Evolutionary conservation across 495 filamentous ascomycete species (phyloP).

Genomic region (Annulohypoxylon maeteangense): DNA sequence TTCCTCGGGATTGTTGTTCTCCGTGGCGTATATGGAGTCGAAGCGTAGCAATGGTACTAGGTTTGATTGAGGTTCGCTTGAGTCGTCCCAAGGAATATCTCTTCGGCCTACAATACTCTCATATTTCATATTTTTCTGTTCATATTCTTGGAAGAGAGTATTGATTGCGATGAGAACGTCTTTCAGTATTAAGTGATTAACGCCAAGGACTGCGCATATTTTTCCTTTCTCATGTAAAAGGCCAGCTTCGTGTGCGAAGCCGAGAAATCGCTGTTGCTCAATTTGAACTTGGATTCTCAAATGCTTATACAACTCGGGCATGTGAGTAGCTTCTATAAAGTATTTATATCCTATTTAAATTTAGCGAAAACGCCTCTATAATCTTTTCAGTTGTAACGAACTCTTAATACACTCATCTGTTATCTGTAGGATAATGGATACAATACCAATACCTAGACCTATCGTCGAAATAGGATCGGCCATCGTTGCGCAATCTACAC

Average conservation of each 20-base stretch:
- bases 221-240: not conserved
- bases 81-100: slow-evolving; percentile 4
- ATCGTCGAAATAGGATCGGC: not conserved
- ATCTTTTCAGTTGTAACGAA: not conserved
- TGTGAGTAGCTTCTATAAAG: not conserved
- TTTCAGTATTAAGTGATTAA: not conserved
- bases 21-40: not conserved
- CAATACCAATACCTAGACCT: not conserved
- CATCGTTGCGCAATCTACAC: not conserved
- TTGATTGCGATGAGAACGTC: not conserved
- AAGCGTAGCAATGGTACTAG: not conserved
- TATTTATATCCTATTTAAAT: not conserved
- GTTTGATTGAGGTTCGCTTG: not conserved
- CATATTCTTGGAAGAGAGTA: slow-evolving; percentile 7
- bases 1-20: too few relatives aligned
- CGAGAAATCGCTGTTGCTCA: not conserved
- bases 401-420: not conserved
- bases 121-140: slow-evolving; percentile 1
- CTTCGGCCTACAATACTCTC: not conserved
- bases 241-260: not conserved
- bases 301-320: not conserved
- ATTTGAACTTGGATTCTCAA: not conserved
- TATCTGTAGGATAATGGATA: not conserved
- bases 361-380: too few relatives aligned
- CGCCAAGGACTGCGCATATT: not conserved